These are phyloP conservation scores for Pyrrhoderma noxium DNA, from an alignment of 1,284 basidiomycete species.

Conservation along the genomic window DNA sequence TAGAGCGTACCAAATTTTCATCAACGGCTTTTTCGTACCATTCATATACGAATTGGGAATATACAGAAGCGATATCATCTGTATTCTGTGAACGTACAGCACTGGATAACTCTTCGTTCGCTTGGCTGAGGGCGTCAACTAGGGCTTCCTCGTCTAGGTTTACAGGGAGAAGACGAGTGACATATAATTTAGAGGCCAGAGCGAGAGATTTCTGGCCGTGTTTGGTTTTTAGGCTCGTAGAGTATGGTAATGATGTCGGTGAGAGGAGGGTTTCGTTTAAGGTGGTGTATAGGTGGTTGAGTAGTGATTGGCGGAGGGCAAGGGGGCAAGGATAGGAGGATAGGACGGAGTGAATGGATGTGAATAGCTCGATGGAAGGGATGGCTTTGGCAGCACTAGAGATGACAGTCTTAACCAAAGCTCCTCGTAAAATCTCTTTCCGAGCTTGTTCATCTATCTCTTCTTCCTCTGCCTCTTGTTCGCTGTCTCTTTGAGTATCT, in stretches of 20 bases:
- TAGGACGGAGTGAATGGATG: slow-evolving; percentile 46
- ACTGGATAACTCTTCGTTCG: slow-evolving; percentile 49
- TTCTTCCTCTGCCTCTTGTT: slow-evolving; percentile 29
- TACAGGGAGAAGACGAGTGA: slow-evolving; percentile 37
- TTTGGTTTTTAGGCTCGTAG: slow-evolving; percentile 2
- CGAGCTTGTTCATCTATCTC: slow-evolving; percentile 45
- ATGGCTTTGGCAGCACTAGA: slow-evolving; percentile 55
- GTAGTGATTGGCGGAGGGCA: slow-evolving; percentile 38
- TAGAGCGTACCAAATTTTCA: slow-evolving; percentile 43
- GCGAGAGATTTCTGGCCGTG: slow-evolving; percentile 13
- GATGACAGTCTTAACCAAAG: slow-evolving; percentile 64
- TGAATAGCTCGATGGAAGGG: slow-evolving; percentile 53
- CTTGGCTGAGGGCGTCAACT: slow-evolving; percentile 47
- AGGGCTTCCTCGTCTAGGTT: slow-evolving; percentile 38
- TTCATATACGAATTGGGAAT: slow-evolving; percentile 49
- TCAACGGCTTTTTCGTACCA: slow-evolving; percentile 47
- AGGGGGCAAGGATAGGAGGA: slow-evolving; percentile 46
- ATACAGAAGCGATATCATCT: slow-evolving; percentile 28
- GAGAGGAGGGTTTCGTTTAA: slow-evolving; percentile 37
- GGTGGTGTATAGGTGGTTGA: slow-evolving; percentile 49
- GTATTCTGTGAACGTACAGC: slow-evolving; percentile 23
- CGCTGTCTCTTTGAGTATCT: slow-evolving; percentile 22
- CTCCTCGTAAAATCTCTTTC: slow-evolving; percentile 59
- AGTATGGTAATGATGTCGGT: background rate
- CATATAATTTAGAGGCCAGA: slow-evolving; percentile 45